A percentile compares a stretch with the other conserved stretches of the same genome.
phyloP scores from a whole-genome alignment of 257 asterid genomes.

The Ballota nigra region DNA sequence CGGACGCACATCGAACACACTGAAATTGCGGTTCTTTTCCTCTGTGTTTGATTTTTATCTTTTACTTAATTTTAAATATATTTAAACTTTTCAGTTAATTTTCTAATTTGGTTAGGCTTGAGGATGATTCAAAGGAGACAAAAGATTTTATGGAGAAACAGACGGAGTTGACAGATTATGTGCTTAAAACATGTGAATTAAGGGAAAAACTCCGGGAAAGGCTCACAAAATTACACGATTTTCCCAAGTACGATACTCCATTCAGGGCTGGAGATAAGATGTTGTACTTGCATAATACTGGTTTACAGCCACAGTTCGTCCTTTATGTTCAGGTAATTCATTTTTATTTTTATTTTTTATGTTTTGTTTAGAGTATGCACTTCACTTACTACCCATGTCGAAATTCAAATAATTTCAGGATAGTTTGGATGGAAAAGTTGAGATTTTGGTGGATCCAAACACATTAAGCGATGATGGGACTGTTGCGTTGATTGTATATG shows the following conservation, averaged over 20 bases:
- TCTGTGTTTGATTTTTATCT: no score
- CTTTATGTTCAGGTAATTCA: conserved; percentile 72
- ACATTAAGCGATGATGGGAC: conserved; percentile 84
- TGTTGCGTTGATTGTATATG: conserved; percentile 52
- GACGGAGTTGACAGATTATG: conserved; percentile 62
- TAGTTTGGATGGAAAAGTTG: conserved; percentile 70
- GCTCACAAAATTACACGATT: conserved; percentile 68
- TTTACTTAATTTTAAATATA: no score
- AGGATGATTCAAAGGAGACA: conserved; percentile 92
- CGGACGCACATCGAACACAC: no score
- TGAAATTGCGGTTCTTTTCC: no score
- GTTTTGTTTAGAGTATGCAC: not conserved
- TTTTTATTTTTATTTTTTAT: not conserved
- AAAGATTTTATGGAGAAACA: conserved; percentile 78
- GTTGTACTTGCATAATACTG: conserved; percentile 83
- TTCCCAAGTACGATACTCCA: conserved; percentile 77
- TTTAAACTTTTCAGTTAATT: no score
- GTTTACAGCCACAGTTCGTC: conserved; percentile 90
- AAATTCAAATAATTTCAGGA: conserved; percentile 43
- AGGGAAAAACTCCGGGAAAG: conserved; percentile 67
- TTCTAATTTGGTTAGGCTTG: no score
- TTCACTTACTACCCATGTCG: not conserved
- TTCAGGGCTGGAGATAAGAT: conserved; percentile 81
- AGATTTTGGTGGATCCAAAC: conserved; percentile 89
- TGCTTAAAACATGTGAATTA: conserved; percentile 65